phyloP scores from a whole-genome alignment of 345 rosid species.

The Trapa incisa region DNA sequence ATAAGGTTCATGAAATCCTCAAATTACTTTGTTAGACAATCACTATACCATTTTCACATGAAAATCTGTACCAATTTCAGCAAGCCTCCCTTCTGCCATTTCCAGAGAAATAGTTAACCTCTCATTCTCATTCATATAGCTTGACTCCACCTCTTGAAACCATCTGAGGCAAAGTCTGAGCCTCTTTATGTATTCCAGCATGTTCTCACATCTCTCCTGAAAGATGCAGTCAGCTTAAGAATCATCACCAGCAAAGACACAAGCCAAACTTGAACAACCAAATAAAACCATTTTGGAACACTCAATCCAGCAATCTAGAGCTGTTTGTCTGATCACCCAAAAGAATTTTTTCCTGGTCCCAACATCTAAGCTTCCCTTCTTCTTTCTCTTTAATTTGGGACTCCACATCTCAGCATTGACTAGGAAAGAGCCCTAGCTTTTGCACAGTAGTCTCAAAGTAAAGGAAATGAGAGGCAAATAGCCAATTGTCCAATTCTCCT shows the following conservation, averaged over 20 bases:
- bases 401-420: background rate
- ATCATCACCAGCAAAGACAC: constrained; percentile 2
- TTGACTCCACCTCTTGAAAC: constrained; percentile 90
- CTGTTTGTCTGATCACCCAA: no score
- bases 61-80: constrained; percentile 56
- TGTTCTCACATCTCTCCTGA: constrained; percentile 92
- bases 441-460: background rate
- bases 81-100: constrained; percentile 52
- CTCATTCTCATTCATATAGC: constrained; percentile 72
- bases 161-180: constrained; percentile 87
- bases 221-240: constrained; percentile 14
- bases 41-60: background rate
- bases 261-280: background rate
- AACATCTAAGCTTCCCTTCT: no score
- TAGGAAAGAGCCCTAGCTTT: no score
- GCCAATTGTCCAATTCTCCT: no score
- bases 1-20: background rate
- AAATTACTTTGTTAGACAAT: background rate
- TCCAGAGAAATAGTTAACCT: constrained; percentile 58
- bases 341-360: no score
- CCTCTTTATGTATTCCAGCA: constrained; percentile 86
- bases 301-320: background rate
- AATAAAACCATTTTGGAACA: background rate
- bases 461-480: background rate
- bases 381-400: no score